Conservation (phyloP, 441 rosid genomes). For the Raphanus hybrid region DNA sequence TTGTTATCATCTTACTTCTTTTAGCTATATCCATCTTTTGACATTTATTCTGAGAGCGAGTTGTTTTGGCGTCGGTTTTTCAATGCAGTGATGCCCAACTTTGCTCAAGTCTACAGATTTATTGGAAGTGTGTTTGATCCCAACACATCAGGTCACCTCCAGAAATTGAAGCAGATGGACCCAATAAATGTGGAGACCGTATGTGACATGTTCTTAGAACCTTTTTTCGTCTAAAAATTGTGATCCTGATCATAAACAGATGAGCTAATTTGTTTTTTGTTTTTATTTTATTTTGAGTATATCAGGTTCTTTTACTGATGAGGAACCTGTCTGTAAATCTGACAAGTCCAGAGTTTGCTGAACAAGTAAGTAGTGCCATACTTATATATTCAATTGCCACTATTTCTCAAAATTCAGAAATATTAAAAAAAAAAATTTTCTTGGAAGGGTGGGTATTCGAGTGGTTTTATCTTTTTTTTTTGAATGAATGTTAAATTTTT, state of each 20-base stretch:
- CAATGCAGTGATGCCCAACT: slow-evolving; percentile 84
- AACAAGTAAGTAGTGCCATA: slow-evolving; percentile 64
- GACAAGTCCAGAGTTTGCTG: slow-evolving; percentile 82
- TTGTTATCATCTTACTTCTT: background rate
- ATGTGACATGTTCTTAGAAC: slow-evolving; percentile 31
- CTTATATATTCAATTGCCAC: background rate
- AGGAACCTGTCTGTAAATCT: slow-evolving; percentile 83
- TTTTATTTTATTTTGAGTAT: background rate
- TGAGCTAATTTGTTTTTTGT: slow-evolving; percentile 2
- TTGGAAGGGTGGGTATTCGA: background rate
- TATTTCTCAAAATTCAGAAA: background rate
- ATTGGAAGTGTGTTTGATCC: slow-evolving; percentile 96
- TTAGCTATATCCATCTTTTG: background rate
- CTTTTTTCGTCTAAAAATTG: background rate
- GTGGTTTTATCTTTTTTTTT: background rate
- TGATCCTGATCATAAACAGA: background rate
- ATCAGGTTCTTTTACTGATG: slow-evolving; percentile 84
- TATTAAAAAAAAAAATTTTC: background rate
- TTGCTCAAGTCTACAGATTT: slow-evolving; percentile 89
- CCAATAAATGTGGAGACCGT: slow-evolving; percentile 87
- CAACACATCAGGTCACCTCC: slow-evolving; percentile 63
- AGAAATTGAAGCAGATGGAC: slow-evolving; percentile 89
- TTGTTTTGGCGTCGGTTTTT: slow-evolving; percentile 31
- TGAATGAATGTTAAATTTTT: too few species aligned
- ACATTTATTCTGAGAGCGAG: background rate